Conservation (phyloP, 2,329 filamentous ascomycete species). For the Coccinonectria pachysandricola region DNA sequence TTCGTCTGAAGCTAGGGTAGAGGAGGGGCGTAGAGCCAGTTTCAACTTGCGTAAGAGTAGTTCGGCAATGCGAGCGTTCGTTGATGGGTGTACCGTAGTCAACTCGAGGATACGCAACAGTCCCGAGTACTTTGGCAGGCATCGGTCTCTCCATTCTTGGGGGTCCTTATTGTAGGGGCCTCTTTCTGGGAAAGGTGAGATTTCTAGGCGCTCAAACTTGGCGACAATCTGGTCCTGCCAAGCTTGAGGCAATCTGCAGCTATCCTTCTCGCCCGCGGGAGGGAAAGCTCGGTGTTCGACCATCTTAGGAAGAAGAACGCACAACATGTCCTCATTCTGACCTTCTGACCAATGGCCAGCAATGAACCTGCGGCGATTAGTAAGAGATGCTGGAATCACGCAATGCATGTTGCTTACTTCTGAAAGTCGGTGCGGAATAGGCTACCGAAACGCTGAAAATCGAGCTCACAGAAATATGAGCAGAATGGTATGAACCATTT, state of each 20-base stretch:
- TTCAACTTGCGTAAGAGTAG: slow-evolving; percentile 56
- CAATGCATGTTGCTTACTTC: slow-evolving; percentile 40
- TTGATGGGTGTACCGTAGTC: slow-evolving; percentile 54
- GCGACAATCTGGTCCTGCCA: slow-evolving; percentile 66
- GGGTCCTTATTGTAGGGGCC: slow-evolving; percentile 52
- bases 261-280: slow-evolving; percentile 39
- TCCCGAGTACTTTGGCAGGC: slow-evolving; percentile 57
- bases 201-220: slow-evolving; percentile 56
- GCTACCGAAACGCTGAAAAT: slow-evolving; percentile 62
- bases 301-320: slow-evolving; percentile 58
- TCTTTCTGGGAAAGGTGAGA: slow-evolving; percentile 54
- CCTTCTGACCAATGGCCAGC: slow-evolving; percentile 60
- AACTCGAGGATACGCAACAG: slow-evolving; percentile 53
- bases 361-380: slow-evolving; percentile 52
- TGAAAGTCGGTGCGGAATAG: slow-evolving; percentile 76
- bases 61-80: slow-evolving; percentile 55
- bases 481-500: slow-evolving; percentile 78
- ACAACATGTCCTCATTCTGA: slow-evolving; percentile 57
- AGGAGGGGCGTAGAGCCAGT: slow-evolving; percentile 51
- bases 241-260: slow-evolving; percentile 47
- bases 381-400: slow-evolving; percentile 4
- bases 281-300: slow-evolving; percentile 46
- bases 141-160: slow-evolving; percentile 50
- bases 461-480: slow-evolving; percentile 65
- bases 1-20: slow-evolving; percentile 48